Evolutionary conservation across 257 asterid genomes (phyloP).

Genomic region (Coffea canephora): DNA sequence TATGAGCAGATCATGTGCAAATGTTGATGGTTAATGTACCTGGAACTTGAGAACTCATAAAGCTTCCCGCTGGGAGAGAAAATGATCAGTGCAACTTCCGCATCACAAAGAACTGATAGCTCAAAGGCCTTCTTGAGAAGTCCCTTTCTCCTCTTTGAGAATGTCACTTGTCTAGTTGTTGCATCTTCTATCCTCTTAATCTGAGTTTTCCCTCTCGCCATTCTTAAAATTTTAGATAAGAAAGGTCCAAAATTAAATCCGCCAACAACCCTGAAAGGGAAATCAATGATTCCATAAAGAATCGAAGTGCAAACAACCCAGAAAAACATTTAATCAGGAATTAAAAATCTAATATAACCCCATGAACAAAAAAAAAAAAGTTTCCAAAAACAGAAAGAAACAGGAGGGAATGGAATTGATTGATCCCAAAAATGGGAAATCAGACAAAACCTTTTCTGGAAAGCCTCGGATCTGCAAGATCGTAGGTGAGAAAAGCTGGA

Average conservation of each 20-base stretch:
- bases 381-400: conserved; percentile 23
- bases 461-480: conserved; percentile 41
- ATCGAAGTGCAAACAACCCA: background rate
- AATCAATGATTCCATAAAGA: background rate
- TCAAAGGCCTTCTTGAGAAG: conserved; percentile 62
- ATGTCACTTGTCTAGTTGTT: conserved; percentile 56
- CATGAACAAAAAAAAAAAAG: conserved; percentile 1
- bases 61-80: conserved; percentile 56
- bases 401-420: conserved; percentile 19
- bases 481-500: background rate
- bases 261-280: background rate
- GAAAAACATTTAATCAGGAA: background rate
- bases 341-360: too few relatives aligned
- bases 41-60: conserved; percentile 54
- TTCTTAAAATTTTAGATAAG: background rate
- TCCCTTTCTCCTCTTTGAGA: conserved; percentile 64
- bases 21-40: conserved; percentile 27
- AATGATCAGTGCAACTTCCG: conserved; percentile 53
- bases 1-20: background rate
- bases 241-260: background rate
- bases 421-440: conserved; percentile 21
- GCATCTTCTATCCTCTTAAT: conserved; percentile 55
- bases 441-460: conserved; percentile 1
- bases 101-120: conserved; percentile 66
- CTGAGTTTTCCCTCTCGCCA: conserved; percentile 66